Evolutionary conservation across 2,329 filamentous ascomycete species (phyloP).

Genomic region (Cylindrodendrum hubeiense): DNA sequence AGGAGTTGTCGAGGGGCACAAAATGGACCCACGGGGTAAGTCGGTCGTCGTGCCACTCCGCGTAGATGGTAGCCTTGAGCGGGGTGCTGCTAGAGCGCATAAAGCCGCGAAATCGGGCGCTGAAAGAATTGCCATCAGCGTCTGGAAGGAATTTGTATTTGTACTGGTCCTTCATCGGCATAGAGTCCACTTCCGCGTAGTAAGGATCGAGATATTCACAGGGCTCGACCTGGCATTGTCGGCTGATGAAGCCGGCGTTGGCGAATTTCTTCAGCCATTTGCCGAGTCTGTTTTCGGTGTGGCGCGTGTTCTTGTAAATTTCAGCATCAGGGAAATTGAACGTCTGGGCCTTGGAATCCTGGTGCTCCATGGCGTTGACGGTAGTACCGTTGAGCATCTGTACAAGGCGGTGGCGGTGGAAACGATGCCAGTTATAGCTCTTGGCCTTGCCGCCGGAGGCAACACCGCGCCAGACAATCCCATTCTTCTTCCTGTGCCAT

Average conservation of each 20-base stretch:
- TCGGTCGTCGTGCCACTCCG: slow-evolving; percentile 81
- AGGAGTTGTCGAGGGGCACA: slow-evolving; percentile 77
- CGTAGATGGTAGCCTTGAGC: slow-evolving; percentile 79
- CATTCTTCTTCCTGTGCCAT: slow-evolving; percentile 69
- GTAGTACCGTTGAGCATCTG: slow-evolving; percentile 76
- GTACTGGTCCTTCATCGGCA: slow-evolving; percentile 63
- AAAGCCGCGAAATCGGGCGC: slow-evolving; percentile 73
- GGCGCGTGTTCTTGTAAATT: slow-evolving; percentile 57
- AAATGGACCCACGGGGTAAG: slow-evolving; percentile 80
- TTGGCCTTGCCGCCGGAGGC: slow-evolving; percentile 69
- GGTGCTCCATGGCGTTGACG: slow-evolving; percentile 61
- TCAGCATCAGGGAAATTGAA: slow-evolving; percentile 60
- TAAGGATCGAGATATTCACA: slow-evolving; percentile 56
- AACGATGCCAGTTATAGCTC: slow-evolving; percentile 72
- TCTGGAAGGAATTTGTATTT: slow-evolving; percentile 76
- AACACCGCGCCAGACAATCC: slow-evolving; percentile 73
- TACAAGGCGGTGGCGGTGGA: slow-evolving; percentile 79
- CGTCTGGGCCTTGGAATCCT: slow-evolving; percentile 55
- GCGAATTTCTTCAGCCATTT: slow-evolving; percentile 55
- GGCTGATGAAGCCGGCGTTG: slow-evolving; percentile 59
- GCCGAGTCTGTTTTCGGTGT: slow-evolving; percentile 51
- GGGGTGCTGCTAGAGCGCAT: slow-evolving; percentile 73
- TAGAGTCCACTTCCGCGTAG: slow-evolving; percentile 47
- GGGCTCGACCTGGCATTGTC: slow-evolving; percentile 52
- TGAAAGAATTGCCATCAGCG: slow-evolving; percentile 77